Percentiles rank a stretch among this genome's conserved stretches.
Conservation (phyloP, 1,139 yeast genomes). For the Yamadazyma dendronema region DNA sequence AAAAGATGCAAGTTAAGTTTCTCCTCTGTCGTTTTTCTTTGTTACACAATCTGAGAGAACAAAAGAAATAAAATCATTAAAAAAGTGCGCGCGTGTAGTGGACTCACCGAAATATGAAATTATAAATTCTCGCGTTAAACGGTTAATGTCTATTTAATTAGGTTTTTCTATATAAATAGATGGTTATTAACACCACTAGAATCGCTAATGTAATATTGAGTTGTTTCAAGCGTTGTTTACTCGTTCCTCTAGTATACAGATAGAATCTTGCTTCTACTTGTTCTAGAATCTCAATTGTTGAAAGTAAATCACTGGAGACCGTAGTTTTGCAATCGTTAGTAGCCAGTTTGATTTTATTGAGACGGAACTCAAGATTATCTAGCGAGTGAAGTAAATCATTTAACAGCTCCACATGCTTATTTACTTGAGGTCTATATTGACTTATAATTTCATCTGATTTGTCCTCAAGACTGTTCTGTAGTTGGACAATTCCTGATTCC, state of each 20-base stretch:
- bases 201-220: conserved; percentile 22
- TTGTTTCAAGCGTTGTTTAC: conserved; percentile 30
- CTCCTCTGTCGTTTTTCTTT: too few species aligned
- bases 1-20: too few species aligned
- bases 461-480: conserved; percentile 5
- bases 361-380: conserved; percentile 26
- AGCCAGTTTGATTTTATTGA: conserved; percentile 23
- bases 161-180: conserved; percentile 5
- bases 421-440: conserved; percentile 27
- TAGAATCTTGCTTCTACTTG: conserved; percentile 27
- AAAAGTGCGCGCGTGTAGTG: too few species aligned
- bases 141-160: background rate
- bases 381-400: conserved; percentile 27
- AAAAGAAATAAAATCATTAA: too few species aligned
- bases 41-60: too few species aligned
- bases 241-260: conserved; percentile 24
- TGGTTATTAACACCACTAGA: conserved; percentile 19
- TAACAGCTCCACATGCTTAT: conserved; percentile 27
- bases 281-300: conserved; percentile 34
- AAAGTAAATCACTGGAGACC: conserved; percentile 28
- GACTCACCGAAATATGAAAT: too few species aligned
- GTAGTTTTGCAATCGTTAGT: conserved; percentile 27
- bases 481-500: background rate
- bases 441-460: conserved; percentile 14
- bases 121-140: too few species aligned